phyloP scores from a whole-genome alignment of 352 stramenopile species.

The Globisporangium emineosum region DNA sequence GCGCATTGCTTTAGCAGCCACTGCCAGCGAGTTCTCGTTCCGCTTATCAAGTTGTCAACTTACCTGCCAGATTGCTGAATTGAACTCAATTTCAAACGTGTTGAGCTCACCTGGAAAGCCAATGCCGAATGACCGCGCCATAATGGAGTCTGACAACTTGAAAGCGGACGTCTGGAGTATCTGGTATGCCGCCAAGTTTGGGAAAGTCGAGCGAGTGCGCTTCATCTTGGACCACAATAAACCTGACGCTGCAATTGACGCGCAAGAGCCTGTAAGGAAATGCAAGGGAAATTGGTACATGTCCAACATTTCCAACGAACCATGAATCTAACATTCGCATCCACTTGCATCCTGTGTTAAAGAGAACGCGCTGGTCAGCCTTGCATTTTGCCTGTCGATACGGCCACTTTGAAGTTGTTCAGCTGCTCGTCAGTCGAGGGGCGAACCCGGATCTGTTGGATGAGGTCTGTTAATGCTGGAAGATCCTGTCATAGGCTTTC shows the following conservation, averaged over 20 bases:
- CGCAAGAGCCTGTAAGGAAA: constrained; percentile 44
- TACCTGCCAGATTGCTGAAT: not conserved
- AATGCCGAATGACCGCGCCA: not conserved
- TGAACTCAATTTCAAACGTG: not conserved
- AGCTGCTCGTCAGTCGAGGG: constrained; percentile 43
- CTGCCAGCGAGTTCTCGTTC: too few relatives aligned
- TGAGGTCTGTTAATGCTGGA: constrained; percentile 23
- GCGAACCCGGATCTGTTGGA: constrained; percentile 46
- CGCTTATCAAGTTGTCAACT: not conserved
- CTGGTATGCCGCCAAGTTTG: constrained; percentile 68
- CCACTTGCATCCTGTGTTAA: not conserved
- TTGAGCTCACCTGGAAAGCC: not conserved
- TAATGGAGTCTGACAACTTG: not conserved
- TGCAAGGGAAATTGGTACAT: too few relatives aligned
- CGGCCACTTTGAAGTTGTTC: constrained; percentile 42
- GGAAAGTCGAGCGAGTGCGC: constrained; percentile 46
- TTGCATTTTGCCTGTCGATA: constrained; percentile 62
- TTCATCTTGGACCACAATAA: constrained; percentile 47
- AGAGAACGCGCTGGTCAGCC: constrained; percentile 57
- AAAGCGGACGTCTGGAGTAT: constrained; percentile 56
- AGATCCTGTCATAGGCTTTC: too few relatives aligned
- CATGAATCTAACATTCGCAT: not conserved
- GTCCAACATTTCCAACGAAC: not conserved
- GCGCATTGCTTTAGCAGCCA: too few relatives aligned
- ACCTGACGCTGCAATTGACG: constrained; percentile 36